Evolutionary conservation across 139 green algal genomes (phyloP).

Genomic region (Astrephomene gubernaculifera): DNA sequence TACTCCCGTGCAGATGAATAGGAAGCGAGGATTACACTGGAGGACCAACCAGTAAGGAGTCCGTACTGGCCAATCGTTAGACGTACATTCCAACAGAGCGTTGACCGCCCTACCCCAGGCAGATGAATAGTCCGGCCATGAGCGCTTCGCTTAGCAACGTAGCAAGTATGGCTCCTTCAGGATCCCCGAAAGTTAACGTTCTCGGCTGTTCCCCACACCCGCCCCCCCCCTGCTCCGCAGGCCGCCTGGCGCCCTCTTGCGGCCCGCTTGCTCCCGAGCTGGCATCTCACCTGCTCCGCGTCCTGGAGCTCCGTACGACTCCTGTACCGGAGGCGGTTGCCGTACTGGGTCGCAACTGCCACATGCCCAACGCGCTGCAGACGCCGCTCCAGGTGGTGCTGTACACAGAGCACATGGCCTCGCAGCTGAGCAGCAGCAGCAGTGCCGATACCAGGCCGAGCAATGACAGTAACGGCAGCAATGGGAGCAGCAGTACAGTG

Average conservation of each 20-base stretch:
- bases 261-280: constrained; percentile 23
- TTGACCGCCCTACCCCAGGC: too few relatives aligned
- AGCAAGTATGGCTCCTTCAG: too few relatives aligned
- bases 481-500: too few relatives aligned
- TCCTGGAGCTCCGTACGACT: constrained; percentile 24
- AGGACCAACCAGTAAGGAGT: too few relatives aligned
- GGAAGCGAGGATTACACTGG: too few relatives aligned
- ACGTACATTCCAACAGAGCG: too few relatives aligned
- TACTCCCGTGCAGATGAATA: too few relatives aligned
- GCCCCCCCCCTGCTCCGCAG: constrained; percentile 2
- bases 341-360: constrained; percentile 70
- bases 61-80: too few relatives aligned
- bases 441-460: not conserved
- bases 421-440: not conserved
- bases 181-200: too few relatives aligned
- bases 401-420: constrained; percentile 51
- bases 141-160: too few relatives aligned
- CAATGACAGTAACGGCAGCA: too few relatives aligned
- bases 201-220: not conserved
- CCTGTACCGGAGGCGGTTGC: constrained; percentile 39
- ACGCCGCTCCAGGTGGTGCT: constrained; percentile 68
- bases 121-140: too few relatives aligned
- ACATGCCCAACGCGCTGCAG: constrained; percentile 71
- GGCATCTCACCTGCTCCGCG: constrained; percentile 39
- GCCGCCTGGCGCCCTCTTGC: constrained; percentile 13